phyloP scores from a whole-genome alignment of 1,284 basidiomycete genomes.

The Pseudozyma pruni region DNA sequence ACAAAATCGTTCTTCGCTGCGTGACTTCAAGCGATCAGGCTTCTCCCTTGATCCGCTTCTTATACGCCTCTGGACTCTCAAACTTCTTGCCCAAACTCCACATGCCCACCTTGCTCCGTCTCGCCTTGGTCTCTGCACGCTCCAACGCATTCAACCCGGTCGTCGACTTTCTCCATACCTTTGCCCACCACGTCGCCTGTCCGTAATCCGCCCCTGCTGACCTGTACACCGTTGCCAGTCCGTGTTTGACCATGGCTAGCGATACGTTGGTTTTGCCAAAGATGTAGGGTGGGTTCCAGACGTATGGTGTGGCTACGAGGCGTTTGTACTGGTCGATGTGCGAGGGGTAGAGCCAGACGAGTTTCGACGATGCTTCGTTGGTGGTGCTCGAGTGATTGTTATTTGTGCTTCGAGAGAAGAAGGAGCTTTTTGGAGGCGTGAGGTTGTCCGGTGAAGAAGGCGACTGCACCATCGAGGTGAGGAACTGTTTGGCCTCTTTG shows the following conservation, averaged over 20 bases:
- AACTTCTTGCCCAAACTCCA: slow-evolving; percentile 57
- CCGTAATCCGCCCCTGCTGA: slow-evolving; percentile 63
- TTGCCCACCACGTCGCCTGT: slow-evolving; percentile 51
- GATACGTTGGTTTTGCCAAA: slow-evolving; percentile 65
- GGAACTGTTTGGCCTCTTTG: slow-evolving; percentile 61
- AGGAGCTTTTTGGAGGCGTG: slow-evolving; percentile 14
- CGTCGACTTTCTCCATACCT: slow-evolving; percentile 44
- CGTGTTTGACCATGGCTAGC: slow-evolving; percentile 56
- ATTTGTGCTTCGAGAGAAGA: slow-evolving; percentile 13
- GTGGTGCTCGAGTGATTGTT: not conserved
- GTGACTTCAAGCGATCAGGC: no score
- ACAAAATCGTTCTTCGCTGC: not conserved
- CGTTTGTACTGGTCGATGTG: slow-evolving; percentile 67
- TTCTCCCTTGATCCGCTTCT: slow-evolving; percentile 41
- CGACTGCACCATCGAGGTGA: slow-evolving; percentile 45
- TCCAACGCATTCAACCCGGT: slow-evolving; percentile 50
- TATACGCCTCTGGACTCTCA: slow-evolving; percentile 61
- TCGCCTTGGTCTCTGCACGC: slow-evolving; percentile 53
- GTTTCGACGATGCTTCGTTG: slow-evolving; percentile 11
- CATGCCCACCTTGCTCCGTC: slow-evolving; percentile 45
- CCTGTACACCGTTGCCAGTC: slow-evolving; percentile 64
- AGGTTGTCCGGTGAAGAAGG: slow-evolving; percentile 32
- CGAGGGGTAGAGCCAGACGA: slow-evolving; percentile 56
- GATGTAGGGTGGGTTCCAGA: slow-evolving; percentile 61
- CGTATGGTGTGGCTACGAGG: slow-evolving; percentile 65